Evolutionary conservation across 345 rosid species (phyloP).

Genomic region (Lepidium sativum): DNA sequence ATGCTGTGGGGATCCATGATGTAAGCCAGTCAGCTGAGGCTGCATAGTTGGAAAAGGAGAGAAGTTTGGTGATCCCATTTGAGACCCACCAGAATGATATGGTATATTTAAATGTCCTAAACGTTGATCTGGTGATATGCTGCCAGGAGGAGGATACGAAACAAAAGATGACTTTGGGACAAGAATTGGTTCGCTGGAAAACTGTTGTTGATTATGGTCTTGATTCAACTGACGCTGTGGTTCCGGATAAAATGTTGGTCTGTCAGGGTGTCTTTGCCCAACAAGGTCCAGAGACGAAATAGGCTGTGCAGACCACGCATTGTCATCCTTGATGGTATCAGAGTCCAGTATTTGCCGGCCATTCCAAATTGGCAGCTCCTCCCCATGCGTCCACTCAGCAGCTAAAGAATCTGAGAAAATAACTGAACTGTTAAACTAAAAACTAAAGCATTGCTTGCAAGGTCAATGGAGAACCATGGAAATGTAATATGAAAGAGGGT

Average conservation of each 20-base stretch:
- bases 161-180: constrained; percentile 63
- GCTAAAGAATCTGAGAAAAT: constrained; percentile 59
- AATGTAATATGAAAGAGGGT: neutral
- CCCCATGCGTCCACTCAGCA: constrained; percentile 70
- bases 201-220: constrained; percentile 44
- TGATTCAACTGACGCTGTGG: constrained; percentile 52
- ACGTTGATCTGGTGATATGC: constrained; percentile 59
- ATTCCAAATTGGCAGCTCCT: constrained; percentile 49
- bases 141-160: constrained; percentile 67
- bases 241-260: constrained; percentile 78
- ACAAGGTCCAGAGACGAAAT: constrained; percentile 37
- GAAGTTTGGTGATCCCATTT: constrained; percentile 55
- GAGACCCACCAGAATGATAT: constrained; percentile 55
- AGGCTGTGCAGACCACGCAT: constrained; percentile 67
- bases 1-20: constrained; percentile 55
- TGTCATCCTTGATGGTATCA: constrained; percentile 46
- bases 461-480: neutral
- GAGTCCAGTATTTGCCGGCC: constrained; percentile 50
- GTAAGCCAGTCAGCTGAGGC: constrained; percentile 48
- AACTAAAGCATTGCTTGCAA: neutral
- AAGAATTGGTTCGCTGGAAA: constrained; percentile 70
- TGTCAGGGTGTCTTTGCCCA: constrained; percentile 22
- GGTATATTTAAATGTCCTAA: constrained; percentile 43
- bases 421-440: constrained; percentile 6
- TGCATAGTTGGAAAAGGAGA: constrained; percentile 57